These are phyloP conservation scores for Metarhizium guizhouense DNA, from an alignment of 2,329 filamentous ascomycete genomes.

Conservation along the genomic window DNA sequence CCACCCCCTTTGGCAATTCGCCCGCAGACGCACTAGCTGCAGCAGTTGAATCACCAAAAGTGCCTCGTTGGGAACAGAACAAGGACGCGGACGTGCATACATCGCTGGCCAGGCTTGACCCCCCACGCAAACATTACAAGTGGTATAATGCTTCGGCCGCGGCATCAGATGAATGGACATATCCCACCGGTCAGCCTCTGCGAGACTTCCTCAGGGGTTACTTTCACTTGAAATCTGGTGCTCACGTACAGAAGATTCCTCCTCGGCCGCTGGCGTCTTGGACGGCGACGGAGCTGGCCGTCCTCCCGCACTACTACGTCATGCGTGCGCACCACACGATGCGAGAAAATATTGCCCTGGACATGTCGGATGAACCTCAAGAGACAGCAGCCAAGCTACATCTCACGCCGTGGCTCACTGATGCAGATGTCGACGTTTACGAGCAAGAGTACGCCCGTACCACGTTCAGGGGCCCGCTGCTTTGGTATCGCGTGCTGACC, in stretches of 20 bases:
- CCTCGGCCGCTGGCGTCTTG: slow-evolving; percentile 45
- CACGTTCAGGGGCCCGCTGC: slow-evolving; percentile 43
- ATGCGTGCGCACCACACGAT: slow-evolving; percentile 51
- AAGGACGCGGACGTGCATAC: slow-evolving; percentile 18
- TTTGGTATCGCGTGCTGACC: too few relatives aligned
- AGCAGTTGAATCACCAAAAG: too few relatives aligned
- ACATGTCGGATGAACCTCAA: slow-evolving; percentile 1
- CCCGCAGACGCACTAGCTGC: slow-evolving; percentile 10
- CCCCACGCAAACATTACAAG: slow-evolving; percentile 61
- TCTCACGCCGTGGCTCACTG: slow-evolving; percentile 44
- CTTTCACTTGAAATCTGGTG: slow-evolving; percentile 55
- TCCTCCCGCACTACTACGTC: slow-evolving; percentile 60
- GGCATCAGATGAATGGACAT: too few relatives aligned
- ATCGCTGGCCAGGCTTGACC: slow-evolving; percentile 41
- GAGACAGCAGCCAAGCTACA: slow-evolving; percentile 14
- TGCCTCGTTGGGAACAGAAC: too few relatives aligned
- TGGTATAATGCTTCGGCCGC: slow-evolving; percentile 23
- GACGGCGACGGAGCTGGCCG: slow-evolving; percentile 45
- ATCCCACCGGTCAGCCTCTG: too few relatives aligned
- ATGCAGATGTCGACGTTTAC: slow-evolving; percentile 51
- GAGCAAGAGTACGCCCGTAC: slow-evolving; percentile 50
- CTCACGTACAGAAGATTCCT: slow-evolving; percentile 45
- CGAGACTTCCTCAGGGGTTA: slow-evolving; percentile 55
- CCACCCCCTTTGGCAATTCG: not conserved
- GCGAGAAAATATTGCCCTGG: slow-evolving; percentile 41